Base-by-base conservation (phyloP, 768 basidiomycete genomes). In the Pleurotus sapidus region DNA sequence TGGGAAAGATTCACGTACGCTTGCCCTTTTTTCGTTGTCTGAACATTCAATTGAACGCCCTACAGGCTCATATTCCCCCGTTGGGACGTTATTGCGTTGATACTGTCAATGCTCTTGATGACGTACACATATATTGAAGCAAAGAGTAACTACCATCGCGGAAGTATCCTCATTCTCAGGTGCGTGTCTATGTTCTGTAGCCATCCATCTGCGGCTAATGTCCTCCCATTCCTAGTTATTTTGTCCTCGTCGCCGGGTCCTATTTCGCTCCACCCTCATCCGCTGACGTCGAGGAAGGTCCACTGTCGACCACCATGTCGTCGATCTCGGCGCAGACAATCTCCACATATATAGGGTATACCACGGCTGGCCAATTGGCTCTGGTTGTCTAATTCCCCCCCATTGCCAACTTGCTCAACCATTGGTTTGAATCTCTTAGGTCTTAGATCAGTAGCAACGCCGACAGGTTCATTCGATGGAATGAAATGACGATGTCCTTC, bases 121-220 rank as follows among this genome's bases (percentile, higher is more conserved):
- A 98, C 97, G 0, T 99, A 99, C 71, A 96, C 95, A 3, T 98
- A 97, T 69, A 97, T 98, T 65, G 97, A 99, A 73, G 95, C 95
- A 17, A 94, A 89, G 77, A 91, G 91, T 64, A 98, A 98, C 73
- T 99, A 99, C 70, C 94, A 98, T 68, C 86, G 97, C 63, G 97
- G 97, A 47, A 94, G 91, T 63, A 97, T 97, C 58, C 84, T 99
- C 46, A 89, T 98, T 55, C 77, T 98, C 49, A 95, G 95, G 93
- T 95, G 63, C 46, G 69, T 59, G 15, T 45, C 15, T 4, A 2
- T 25, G 18, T 43, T n/a, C 12, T 24, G 11, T 5, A 47, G 34
- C 47, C 48, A 25, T 37, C 25, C 24, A 5, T 57, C 30, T 25
- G 20, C 15, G 30, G 11, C 46, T 59, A 37, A 40, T 39, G 46